Conservation (phyloP, 1,139 yeast genomes). For the Pichia inconspicua region DNA sequence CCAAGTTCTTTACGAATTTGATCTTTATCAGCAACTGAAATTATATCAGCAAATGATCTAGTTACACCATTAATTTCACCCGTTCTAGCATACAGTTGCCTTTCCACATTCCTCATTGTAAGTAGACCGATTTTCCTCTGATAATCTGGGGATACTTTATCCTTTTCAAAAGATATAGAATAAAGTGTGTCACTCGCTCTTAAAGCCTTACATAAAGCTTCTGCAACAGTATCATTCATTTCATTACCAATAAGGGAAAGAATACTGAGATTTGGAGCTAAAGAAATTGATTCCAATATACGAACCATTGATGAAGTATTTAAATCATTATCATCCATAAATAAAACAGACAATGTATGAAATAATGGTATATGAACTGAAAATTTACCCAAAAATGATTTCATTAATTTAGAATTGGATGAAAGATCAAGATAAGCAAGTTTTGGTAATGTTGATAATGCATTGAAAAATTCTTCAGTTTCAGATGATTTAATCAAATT, state of each 20-base stretch:
- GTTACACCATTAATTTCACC: conserved; percentile 7
- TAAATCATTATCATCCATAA: conserved; percentile 53
- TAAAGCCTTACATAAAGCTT: conserved; percentile 64
- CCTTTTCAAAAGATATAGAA: conserved; percentile 67
- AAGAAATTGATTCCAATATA: conserved; percentile 56
- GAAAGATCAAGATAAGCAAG: conserved; percentile 62
- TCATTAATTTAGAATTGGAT: conserved; percentile 53
- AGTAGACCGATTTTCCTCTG: conserved; percentile 57
- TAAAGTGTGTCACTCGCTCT: conserved; percentile 56
- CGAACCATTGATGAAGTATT: conserved; percentile 40
- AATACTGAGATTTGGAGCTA: conserved; percentile 49
- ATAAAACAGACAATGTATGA: conserved; percentile 47
- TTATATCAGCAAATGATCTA: conserved; percentile 9
- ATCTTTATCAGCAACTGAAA: conserved; percentile 8
- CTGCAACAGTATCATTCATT: conserved; percentile 48
- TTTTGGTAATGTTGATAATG: conserved; percentile 41
- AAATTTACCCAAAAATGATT: conserved; percentile 34
- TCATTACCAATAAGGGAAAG: conserved; percentile 56
- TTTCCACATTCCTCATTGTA: conserved; percentile 67
- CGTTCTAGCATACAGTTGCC: conserved; percentile 22
- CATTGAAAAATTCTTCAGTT: conserved; percentile 21
- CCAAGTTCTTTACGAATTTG: conserved; percentile 17
- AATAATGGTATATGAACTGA: conserved; percentile 52
- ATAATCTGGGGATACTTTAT: conserved; percentile 45
- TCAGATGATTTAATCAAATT: conserved; percentile 31